These are phyloP conservation scores for Strobilomyces dryophilus DNA, from an alignment of 768 basidiomycete genomes.

Conservation along the genomic window DNA sequence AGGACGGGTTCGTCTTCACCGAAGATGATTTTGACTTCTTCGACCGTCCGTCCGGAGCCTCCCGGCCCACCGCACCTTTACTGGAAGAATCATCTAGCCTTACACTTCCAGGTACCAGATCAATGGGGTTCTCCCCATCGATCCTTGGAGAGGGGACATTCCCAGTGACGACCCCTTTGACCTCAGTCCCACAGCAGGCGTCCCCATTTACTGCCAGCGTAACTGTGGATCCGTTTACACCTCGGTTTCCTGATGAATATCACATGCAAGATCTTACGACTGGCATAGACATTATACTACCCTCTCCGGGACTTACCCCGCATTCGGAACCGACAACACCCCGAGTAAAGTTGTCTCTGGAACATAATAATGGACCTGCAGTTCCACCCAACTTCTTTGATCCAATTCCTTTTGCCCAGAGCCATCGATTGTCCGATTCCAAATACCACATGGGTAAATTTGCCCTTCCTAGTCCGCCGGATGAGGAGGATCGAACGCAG, in stretches of 20 bases:
- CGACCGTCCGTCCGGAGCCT: constrained; percentile 47
- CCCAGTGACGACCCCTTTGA: constrained; percentile 15
- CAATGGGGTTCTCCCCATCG: constrained; percentile 33
- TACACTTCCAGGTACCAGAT: constrained; percentile 32
- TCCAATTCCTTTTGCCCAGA: constrained; percentile 68
- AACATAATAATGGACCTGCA: constrained; percentile 14
- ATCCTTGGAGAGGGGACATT: constrained; percentile 28
- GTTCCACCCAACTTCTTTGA: constrained; percentile 47
- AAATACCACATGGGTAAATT: constrained; percentile 79
- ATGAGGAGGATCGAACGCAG: constrained; percentile 41
- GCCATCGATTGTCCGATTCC: constrained; percentile 59
- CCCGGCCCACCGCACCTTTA: constrained; percentile 16
- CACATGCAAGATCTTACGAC: constrained; percentile 23
- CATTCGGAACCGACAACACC: constrained; percentile 51
- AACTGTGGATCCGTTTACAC: constrained; percentile 17
- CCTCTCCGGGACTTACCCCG: constrained; percentile 51
- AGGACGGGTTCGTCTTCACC: constrained; percentile 56
- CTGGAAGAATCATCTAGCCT: constrained; percentile 23
- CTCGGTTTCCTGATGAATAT: constrained; percentile 21
- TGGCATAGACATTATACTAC: constrained; percentile 41
- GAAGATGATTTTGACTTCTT: constrained; percentile 91
- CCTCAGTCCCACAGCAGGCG: constrained; percentile 28
- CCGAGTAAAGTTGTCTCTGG: constrained; percentile 42
- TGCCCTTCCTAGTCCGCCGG: constrained; percentile 58
- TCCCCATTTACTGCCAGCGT: constrained; percentile 28